Conservation (phyloP, 163 green algal genomes). For the Chlorella variabilis region DNA sequence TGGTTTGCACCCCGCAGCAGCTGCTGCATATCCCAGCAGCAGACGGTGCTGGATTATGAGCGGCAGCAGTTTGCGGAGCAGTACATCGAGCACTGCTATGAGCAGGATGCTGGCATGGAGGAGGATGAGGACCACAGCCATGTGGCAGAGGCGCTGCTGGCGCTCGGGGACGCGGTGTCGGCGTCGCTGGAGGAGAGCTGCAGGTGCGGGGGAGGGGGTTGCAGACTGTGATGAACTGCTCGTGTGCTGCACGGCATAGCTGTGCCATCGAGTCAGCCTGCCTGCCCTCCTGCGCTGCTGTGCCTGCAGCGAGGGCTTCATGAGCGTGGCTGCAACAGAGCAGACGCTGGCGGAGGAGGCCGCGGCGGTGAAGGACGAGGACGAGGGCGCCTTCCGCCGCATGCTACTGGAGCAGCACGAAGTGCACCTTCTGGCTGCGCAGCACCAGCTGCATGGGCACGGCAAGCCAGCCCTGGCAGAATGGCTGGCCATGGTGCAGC, state of each 20-base stretch:
- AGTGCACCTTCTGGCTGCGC: not conserved
- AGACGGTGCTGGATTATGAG: not conserved
- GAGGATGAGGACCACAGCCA: slow-evolving; percentile 18
- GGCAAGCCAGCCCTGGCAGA: slow-evolving; percentile 1
- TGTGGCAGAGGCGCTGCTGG: slow-evolving; percentile 41
- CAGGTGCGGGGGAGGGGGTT: not conserved
- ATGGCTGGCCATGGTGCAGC: slow-evolving; percentile 20
- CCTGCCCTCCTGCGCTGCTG: not conserved
- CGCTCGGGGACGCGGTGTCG: slow-evolving; percentile 19
- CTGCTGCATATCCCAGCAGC: not conserved
- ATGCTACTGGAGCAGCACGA: not conserved
- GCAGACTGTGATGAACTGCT: not conserved
- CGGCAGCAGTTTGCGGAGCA: no score
- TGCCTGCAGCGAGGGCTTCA: slow-evolving; percentile 13
- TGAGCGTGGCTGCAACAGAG: not conserved
- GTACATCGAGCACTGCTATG: no score
- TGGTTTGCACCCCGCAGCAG: not conserved
- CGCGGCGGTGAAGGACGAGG: not conserved
- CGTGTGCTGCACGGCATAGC: not conserved
- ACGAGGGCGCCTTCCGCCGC: not conserved
- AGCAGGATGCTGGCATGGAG: not conserved
- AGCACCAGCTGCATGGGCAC: not conserved
- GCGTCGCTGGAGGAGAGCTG: slow-evolving; percentile 9
- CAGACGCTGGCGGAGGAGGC: not conserved
- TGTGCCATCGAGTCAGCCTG: not conserved